Conservation (phyloP, 2,329 filamentous ascomycete species). For the Ampelomyces quisqualis region DNA sequence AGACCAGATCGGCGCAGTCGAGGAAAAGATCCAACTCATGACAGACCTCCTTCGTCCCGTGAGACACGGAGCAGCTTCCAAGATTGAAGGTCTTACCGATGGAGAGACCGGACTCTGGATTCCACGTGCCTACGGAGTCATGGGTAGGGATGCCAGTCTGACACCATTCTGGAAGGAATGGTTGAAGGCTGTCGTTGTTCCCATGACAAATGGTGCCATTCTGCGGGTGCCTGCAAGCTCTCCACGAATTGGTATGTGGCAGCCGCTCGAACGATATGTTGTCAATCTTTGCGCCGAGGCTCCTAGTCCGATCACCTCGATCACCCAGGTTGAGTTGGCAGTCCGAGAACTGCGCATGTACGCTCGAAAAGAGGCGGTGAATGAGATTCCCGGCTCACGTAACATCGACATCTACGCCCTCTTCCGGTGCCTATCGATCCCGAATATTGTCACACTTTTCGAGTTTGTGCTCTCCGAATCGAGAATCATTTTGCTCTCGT, state of each 20-base stretch:
- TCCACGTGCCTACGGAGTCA: conserved; percentile 86
- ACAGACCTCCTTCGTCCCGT: conserved; percentile 91
- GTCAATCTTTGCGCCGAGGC: conserved; percentile 96
- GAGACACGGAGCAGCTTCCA: conserved; percentile 89
- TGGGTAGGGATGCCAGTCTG: conserved; percentile 79
- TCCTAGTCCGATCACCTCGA: conserved; percentile 85
- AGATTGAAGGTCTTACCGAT: conserved; percentile 93
- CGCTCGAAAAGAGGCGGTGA: conserved; percentile 85
- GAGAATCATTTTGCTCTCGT: conserved; percentile 92
- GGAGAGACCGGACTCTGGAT: conserved; percentile 96
- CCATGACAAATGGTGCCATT: conserved; percentile 87
- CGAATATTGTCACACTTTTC: conserved; percentile 88
- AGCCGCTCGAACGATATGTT: conserved; percentile 93
- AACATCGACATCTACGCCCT: conserved; percentile 91
- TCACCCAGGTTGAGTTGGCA: conserved; percentile 91
- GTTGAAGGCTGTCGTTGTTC: conserved; percentile 89
- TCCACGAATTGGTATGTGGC: conserved; percentile 89
- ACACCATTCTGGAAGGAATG: conserved; percentile 98
- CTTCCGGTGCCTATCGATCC: conserved; percentile 84
- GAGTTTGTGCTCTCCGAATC: conserved; percentile 93
- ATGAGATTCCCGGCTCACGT: conserved; percentile 88
- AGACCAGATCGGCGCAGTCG: conserved; percentile 90
- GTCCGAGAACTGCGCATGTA: conserved; percentile 89
- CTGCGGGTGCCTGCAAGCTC: conserved; percentile 84
- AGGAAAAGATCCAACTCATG: conserved; percentile 97